Base-by-base conservation (phyloP, 73 alveolate species). In the Tetrahymena elliotti region DNA sequence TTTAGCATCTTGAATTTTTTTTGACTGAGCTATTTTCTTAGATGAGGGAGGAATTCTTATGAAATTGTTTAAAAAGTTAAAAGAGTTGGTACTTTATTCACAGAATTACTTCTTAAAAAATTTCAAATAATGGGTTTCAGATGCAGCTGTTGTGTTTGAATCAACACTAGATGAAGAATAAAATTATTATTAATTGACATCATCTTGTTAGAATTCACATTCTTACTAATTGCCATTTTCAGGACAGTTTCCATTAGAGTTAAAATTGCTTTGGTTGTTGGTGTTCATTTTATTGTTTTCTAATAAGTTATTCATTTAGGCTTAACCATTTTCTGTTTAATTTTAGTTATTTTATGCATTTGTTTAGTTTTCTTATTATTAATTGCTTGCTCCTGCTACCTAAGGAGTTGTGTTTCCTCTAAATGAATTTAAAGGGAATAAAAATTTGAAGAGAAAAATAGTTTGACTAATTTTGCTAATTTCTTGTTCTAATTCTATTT, bases 401-500 rank as follows among this genome's bases (percentile, higher is more conserved):
- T 31, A 27, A 68, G 88, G 88, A n/a, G 88, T 31, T 27, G 88
- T 31, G 6, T 68, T 68, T 68, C 88, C 88, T 27, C 88, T n/a
- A 31, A 68, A 68, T 3, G 88, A 68, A 31, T 68, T 68, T 68
- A 68, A 68, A 13, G 99, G 99, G 94, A 97, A 97, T 39, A 98
- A 96, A 96, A 97, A 98, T 94, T 98, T 98, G 93, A 98, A 98
- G 41, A 98, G 97, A 96, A 97, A 98, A 3, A 98, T 99, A 11
- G 99, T 98, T 97, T 98, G 98, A 94, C 98, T 98, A 24, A 98
- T 95, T 93, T 98, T 97, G 93, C 94, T 82, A 22, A 98, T 96
- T 95, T 96, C 96, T 84, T 98, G 98, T 88, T 98, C 94, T 24
- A 96, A 93, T 27, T 99, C 99, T 52, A 96, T 96, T 52, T 97